Percentiles rank a stretch among this genome's conserved stretches.
Evolutionary conservation across 257 asterid genomes (phyloP).

Genomic region (Lantana camara): DNA sequence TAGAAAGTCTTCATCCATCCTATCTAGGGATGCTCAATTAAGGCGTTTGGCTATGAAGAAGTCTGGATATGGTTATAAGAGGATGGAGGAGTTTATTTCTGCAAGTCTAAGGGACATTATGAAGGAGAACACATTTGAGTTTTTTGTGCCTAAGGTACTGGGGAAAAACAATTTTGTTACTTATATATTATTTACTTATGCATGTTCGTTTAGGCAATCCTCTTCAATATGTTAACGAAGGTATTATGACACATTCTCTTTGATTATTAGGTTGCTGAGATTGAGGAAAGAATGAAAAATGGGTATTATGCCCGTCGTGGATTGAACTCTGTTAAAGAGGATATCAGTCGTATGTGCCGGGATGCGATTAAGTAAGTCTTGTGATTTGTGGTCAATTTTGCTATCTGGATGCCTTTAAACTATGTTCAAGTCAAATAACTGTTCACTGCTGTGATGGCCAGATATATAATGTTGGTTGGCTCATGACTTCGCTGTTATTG

Average conservation of each 20-base stretch:
- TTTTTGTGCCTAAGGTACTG: conserved; percentile 88
- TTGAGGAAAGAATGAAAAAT: conserved; percentile 75
- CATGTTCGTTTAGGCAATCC: background rate
- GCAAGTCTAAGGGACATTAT: conserved; percentile 75
- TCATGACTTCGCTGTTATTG: background rate
- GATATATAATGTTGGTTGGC: too few relatives aligned
- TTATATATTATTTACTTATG: background rate
- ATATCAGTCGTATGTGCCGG: conserved; percentile 86
- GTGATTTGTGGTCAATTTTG: conserved; percentile 17
- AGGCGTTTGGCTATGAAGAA: conserved; percentile 91
- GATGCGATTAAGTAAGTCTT: conserved; percentile 89
- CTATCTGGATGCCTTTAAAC: conserved; percentile 22
- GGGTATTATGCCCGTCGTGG: conserved; percentile 91
- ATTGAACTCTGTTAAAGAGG: conserved; percentile 80
- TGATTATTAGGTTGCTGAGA: conserved; percentile 71
- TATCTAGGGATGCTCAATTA: conserved; percentile 93
- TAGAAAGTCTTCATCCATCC: conserved; percentile 82
- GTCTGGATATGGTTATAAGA: conserved; percentile 77
- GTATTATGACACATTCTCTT: conserved; percentile 25
- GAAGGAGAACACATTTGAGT: conserved; percentile 73
- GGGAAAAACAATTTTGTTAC: conserved; percentile 28
- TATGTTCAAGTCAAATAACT: background rate
- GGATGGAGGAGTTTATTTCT: conserved; percentile 76
- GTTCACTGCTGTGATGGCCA: conserved; percentile 1
- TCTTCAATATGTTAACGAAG: conserved; percentile 10